Evolutionary conservation across 306 rosid genomes (phyloP).

Genomic region (Cicer pinnatifidum): DNA sequence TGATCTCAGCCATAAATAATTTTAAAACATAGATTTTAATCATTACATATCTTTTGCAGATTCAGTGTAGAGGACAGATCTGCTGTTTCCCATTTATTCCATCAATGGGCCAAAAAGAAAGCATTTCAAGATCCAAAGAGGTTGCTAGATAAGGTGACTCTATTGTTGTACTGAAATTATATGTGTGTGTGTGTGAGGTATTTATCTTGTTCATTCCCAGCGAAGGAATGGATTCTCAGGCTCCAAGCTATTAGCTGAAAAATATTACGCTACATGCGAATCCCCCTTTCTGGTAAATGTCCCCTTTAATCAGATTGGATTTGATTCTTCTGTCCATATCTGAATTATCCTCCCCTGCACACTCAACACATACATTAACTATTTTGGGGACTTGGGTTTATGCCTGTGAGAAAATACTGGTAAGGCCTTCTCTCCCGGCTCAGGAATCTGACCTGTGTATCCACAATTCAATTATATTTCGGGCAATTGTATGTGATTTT

Average conservation of each 20-base stretch:
- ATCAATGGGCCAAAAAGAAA: conserved; percentile 93
- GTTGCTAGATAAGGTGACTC: conserved; percentile 84
- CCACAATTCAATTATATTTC: conserved; percentile 15
- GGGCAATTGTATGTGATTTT: background rate
- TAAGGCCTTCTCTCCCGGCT: background rate
- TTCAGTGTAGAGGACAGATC: conserved; percentile 79
- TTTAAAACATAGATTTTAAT: conserved; percentile 33
- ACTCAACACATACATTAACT: background rate
- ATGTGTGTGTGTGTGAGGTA: background rate
- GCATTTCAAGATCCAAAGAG: conserved; percentile 95
- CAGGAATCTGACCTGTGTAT: background rate
- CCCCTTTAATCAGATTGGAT: conserved; percentile 9
- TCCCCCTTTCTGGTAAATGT: background rate
- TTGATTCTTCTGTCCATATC: background rate
- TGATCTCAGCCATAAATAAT: conserved; percentile 33
- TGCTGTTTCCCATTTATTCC: conserved; percentile 78
- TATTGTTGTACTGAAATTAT: background rate
- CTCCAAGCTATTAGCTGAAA: background rate
- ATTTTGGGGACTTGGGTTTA: conserved; percentile 1
- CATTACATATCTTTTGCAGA: conserved; percentile 50
- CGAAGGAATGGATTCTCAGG: background rate
- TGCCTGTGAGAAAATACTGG: background rate
- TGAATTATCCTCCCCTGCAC: background rate
- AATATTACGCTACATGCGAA: background rate
- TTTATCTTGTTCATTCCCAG: background rate